phyloP scores from a whole-genome alignment of 1,139 yeast species.

The Hemisphaericaspora xylofermentans region DNA sequence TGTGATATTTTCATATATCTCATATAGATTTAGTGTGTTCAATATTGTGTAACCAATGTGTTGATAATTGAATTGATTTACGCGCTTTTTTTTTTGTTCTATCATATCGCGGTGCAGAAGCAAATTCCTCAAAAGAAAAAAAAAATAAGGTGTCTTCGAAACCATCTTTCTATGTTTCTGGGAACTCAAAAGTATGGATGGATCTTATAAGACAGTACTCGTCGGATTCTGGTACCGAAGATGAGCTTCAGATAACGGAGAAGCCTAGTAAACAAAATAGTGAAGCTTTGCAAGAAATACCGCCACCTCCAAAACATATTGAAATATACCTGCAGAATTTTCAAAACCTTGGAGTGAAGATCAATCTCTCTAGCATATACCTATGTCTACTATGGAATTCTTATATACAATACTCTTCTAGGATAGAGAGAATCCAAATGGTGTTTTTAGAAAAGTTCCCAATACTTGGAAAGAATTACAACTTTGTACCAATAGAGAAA shows the following conservation, averaged over 20 bases:
- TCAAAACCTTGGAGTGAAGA: slow-evolving; percentile 4
- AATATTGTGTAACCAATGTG: too few relatives aligned
- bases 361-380: slow-evolving; percentile 4
- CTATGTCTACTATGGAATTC: slow-evolving; percentile 13
- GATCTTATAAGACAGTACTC: slow-evolving; percentile 13
- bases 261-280: background rate
- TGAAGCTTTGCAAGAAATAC: background rate
- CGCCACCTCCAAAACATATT: slow-evolving; percentile 9
- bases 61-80: too few relatives aligned
- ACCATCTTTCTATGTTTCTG: too few relatives aligned
- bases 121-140: too few relatives aligned
- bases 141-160: background rate
- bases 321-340: slow-evolving; percentile 14
- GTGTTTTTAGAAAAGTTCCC: slow-evolving; percentile 6
- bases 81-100: too few relatives aligned
- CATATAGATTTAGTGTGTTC: too few relatives aligned
- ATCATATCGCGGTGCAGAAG: too few relatives aligned
- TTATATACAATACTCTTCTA: background rate
- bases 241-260: slow-evolving; percentile 1
- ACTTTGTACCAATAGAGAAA: slow-evolving; percentile 7
- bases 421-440: slow-evolving; percentile 6
- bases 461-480: slow-evolving; percentile 8
- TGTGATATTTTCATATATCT: background rate
- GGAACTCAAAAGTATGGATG: slow-evolving; percentile 10
- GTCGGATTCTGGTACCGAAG: slow-evolving; percentile 11